phyloP scores from a whole-genome alignment of 768 basidiomycete species.

The Tricholoma hemisulphureum region DNA sequence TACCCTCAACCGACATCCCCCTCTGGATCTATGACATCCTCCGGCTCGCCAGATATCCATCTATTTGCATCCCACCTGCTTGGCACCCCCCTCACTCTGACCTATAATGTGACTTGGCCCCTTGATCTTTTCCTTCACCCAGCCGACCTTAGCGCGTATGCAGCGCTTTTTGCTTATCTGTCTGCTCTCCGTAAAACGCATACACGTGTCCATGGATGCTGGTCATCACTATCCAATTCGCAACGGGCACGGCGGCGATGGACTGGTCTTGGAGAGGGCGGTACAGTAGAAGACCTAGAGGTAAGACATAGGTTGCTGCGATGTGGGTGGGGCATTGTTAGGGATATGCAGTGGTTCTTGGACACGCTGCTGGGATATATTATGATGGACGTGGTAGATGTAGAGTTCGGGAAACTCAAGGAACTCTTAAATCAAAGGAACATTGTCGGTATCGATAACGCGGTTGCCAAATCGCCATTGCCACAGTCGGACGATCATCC shows the following conservation, averaged over 20 bases:
- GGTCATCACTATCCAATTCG: constrained; percentile 82
- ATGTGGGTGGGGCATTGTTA: constrained; percentile 82
- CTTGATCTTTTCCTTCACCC: constrained; percentile 85
- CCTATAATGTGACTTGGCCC: constrained; percentile 79
- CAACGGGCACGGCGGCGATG: constrained; percentile 82
- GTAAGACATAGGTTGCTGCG: constrained; percentile 64
- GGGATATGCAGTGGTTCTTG: constrained; percentile 91
- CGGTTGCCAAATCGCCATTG: background rate
- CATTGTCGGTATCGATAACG: constrained; percentile 3
- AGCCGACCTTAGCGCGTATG: constrained; percentile 71
- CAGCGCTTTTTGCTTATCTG: constrained; percentile 76
- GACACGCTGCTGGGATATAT: constrained; percentile 81
- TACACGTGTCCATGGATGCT: constrained; percentile 73
- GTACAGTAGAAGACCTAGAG: constrained; percentile 68
- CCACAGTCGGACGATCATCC: background rate
- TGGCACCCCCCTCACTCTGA: constrained; percentile 71
- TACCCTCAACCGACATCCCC: constrained; percentile 31
- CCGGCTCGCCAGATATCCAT: constrained; percentile 36
- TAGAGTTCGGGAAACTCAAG: constrained; percentile 74
- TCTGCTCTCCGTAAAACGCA: constrained; percentile 84
- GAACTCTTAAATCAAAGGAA: constrained; percentile 45
- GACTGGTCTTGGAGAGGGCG: constrained; percentile 87
- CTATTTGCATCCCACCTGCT: constrained; percentile 74
- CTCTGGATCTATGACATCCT: constrained; percentile 34
- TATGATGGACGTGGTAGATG: constrained; percentile 88